Evolutionary conservation across 2,329 filamentous ascomycete species (phyloP).

Genomic region (Ophiostoma fasciatum): DNA sequence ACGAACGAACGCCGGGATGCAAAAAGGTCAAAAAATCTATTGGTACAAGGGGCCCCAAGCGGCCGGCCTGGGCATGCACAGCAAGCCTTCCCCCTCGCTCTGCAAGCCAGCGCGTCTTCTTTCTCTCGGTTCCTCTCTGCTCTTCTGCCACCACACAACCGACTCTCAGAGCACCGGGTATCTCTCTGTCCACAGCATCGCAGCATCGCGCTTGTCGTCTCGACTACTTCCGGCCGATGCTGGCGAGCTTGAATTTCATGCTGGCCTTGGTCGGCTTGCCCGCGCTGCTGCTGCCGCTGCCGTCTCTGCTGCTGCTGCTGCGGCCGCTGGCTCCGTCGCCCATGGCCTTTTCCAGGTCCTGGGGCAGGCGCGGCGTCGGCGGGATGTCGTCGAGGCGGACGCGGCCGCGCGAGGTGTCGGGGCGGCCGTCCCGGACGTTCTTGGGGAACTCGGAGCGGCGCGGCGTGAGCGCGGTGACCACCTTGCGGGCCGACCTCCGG

Average conservation of each 20-base stretch:
- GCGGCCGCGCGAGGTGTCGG: slow-evolving; percentile 23
- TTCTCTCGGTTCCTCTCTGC: too few relatives aligned
- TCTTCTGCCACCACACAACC: too few relatives aligned
- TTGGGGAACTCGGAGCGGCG: slow-evolving; percentile 44
- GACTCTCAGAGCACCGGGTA: too few relatives aligned
- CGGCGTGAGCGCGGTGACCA: slow-evolving; percentile 47
- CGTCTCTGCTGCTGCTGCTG: too few relatives aligned
- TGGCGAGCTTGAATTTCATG: slow-evolving; percentile 7
- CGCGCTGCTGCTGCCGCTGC: slow-evolving; percentile 9
- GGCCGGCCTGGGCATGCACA: too few relatives aligned
- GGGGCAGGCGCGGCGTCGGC: slow-evolving; percentile 39
- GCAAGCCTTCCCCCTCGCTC: too few relatives aligned
- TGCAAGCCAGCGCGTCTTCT: too few relatives aligned
- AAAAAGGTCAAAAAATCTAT: too few relatives aligned
- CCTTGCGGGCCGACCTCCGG: slow-evolving; percentile 49
- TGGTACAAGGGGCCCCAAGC: too few relatives aligned
- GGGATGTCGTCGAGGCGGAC: slow-evolving; percentile 40
- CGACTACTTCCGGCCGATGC: slow-evolving; percentile 20
- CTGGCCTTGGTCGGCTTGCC: slow-evolving; percentile 18
- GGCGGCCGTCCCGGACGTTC: slow-evolving; percentile 32
- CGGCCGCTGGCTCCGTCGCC: slow-evolving; percentile 14
- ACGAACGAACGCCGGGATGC: too few relatives aligned
- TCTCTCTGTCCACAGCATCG: too few relatives aligned
- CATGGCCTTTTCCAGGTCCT: slow-evolving; percentile 46
- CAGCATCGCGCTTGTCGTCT: too few relatives aligned